Conservation (phyloP, 345 rosid genomes). For the Toxicodendron radicans region DNA sequence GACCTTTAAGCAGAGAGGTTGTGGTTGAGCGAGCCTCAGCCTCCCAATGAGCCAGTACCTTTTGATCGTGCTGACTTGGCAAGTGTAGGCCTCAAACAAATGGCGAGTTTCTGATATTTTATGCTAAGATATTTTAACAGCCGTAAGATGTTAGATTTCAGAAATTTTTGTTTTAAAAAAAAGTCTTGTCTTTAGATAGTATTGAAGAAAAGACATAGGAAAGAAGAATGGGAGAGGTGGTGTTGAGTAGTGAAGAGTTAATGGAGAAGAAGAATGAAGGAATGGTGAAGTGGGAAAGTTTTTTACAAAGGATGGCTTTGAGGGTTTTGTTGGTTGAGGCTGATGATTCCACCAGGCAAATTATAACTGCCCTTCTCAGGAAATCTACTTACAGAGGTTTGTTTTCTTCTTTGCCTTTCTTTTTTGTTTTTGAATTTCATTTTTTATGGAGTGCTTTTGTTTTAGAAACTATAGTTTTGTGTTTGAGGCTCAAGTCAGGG, state of each 20-base stretch:
- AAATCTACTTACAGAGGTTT: slow-evolving; percentile 85
- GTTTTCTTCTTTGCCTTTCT: slow-evolving; percentile 13
- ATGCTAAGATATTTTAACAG: slow-evolving; percentile 2
- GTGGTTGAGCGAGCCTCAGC: not conserved
- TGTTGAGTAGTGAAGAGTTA: slow-evolving; percentile 23
- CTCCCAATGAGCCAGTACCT: slow-evolving; percentile 12
- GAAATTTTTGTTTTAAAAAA: not conserved
- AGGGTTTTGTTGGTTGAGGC: slow-evolving; percentile 88
- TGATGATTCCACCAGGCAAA: slow-evolving; percentile 94
- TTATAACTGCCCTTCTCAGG: slow-evolving; percentile 77
- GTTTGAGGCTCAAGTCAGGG: too few relatives aligned
- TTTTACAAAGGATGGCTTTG: slow-evolving; percentile 63
- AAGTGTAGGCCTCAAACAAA: slow-evolving; percentile 11
- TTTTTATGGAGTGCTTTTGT: not conserved
- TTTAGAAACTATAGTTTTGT: not conserved
- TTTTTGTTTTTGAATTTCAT: not conserved
- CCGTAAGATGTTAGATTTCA: not conserved
- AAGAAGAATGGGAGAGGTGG: slow-evolving; percentile 21
- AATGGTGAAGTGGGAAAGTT: slow-evolving; percentile 61
- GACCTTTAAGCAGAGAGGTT: not conserved
- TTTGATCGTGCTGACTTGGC: slow-evolving; percentile 24
- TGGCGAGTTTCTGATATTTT: slow-evolving; percentile 1
- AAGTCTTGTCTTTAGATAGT: not conserved
- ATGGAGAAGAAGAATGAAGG: slow-evolving; percentile 30
- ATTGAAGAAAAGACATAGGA: not conserved